Base-by-base conservation (phyloP, 2,329 filamentous ascomycete genomes). In the Arthrobotrys sinensis region DNA sequence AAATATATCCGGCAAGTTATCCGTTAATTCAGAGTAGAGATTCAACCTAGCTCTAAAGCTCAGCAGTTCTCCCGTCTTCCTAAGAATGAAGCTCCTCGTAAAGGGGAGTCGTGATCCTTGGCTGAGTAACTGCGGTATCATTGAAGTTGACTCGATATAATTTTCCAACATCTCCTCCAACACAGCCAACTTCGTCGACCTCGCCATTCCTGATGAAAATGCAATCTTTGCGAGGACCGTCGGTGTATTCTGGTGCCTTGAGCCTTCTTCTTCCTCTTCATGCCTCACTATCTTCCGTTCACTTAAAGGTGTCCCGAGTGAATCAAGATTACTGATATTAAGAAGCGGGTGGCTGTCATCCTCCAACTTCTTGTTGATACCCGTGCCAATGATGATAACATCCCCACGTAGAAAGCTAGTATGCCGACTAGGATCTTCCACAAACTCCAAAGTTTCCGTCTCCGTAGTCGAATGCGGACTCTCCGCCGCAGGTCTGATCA, bases 1-100 rank as follows among this genome's bases (percentile, higher is more conserved):
- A 85, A 99, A 97, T 53, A 98, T 90, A 85, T 99, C 96, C 0
- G 96, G 96, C 16, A 98, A 88, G 16, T 93, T 93, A 85, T 99
- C 96, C 0, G 96, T 98, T 38, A 99, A 89, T 84, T 98, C 96
- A 0, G 93, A 97, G 86, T 98, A 98, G 81, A 98, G 91, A 83
- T 99, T 99, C 60, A 99, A 88, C 82, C 97, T 94, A 0, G 95
- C 95, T 55, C 96, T 91, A 64, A 98, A 90, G 82, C 91, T 92
- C 16, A 98, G 89, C 5, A 99, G 88, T 84, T 98, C 93, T 77
- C 96, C 96, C 0, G 96, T 98, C 85, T 97, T 97, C 81, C 93
- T 91, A 28, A 98, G 87, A 82, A 98, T 95, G 84, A 97, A 95
- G 67, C 88, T 88, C 65, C 94, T 88, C 1, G 81, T 82, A 45